Evolutionary conservation across 2,329 filamentous ascomycete genomes (phyloP).

Genomic region (Chrysosporium keratinophilum): DNA sequence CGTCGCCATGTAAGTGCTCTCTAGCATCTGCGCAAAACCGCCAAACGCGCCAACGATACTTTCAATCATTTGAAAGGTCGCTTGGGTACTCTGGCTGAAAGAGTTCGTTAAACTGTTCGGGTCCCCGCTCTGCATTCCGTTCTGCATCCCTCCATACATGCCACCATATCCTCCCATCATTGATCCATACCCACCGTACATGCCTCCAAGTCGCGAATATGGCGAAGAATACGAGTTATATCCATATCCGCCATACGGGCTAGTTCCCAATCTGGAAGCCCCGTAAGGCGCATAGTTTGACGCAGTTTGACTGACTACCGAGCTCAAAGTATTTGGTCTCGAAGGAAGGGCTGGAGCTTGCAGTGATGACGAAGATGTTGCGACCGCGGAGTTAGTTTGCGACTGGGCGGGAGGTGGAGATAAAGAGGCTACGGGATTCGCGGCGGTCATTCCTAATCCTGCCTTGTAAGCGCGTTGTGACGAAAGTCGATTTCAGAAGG

Average conservation of each 20-base stretch:
- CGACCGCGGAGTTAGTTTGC: background rate
- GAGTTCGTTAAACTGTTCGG: slow-evolving; percentile 90
- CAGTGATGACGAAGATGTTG: slow-evolving; percentile 36
- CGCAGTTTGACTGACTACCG: slow-evolving; percentile 78
- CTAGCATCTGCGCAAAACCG: slow-evolving; percentile 96
- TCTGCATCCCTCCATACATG: slow-evolving; percentile 37
- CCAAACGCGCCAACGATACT: slow-evolving; percentile 94
- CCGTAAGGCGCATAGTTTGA: slow-evolving; percentile 64
- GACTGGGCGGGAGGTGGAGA: background rate
- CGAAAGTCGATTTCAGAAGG: background rate
- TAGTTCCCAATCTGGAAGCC: slow-evolving; percentile 46
- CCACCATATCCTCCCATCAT: slow-evolving; percentile 40
- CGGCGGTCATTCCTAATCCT: background rate
- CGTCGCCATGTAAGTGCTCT: slow-evolving; percentile 99
- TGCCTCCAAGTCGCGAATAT: slow-evolving; percentile 44
- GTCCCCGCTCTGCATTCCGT: slow-evolving; percentile 42
- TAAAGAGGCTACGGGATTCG: background rate
- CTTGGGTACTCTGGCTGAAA: slow-evolving; percentile 88
- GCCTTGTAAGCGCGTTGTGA: background rate
- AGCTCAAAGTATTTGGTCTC: slow-evolving; percentile 64
- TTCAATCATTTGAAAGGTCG: slow-evolving; percentile 97
- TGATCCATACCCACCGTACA: slow-evolving; percentile 33
- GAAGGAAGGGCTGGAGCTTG: slow-evolving; percentile 63
- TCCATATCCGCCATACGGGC: slow-evolving; percentile 38
- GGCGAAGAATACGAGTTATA: slow-evolving; percentile 47